phyloP scores from a whole-genome alignment of 805 yeast species.

The Brettanomyces custersianus region DNA sequence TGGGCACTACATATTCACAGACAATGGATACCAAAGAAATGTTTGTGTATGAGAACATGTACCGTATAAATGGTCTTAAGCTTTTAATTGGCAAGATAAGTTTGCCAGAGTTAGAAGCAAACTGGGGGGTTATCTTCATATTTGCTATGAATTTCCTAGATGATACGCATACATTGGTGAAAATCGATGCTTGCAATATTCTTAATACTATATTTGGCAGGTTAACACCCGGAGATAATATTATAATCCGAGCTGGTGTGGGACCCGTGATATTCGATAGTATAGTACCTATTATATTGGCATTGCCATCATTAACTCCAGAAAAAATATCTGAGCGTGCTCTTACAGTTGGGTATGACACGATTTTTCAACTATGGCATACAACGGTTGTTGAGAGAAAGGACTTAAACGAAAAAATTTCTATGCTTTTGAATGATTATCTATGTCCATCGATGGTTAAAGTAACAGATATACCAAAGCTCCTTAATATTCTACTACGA shows the following conservation, averaged over 20 bases:
- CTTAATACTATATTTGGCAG: constrained; percentile 7
- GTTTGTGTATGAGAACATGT: not conserved
- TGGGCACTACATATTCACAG: constrained; percentile 1
- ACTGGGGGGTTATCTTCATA: constrained; percentile 22
- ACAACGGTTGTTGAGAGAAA: constrained; percentile 2
- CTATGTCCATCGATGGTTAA: constrained; percentile 20
- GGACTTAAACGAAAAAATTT: constrained; percentile 8
- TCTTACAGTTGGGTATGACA: constrained; percentile 16
- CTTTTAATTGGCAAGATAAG: not conserved
- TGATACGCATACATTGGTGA: constrained; percentile 19
- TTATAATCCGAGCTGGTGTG: constrained; percentile 17
- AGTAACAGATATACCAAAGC: constrained; percentile 17
- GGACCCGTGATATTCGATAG: constrained; percentile 15
- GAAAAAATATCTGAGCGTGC: constrained; percentile 11
- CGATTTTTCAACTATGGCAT: constrained; percentile 10
- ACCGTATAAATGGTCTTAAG: constrained; percentile 1
- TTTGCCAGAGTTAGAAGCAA: constrained; percentile 7
- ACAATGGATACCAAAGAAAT: not conserved
- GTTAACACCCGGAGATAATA: constrained; percentile 8
- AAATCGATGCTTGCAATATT: constrained; percentile 13
- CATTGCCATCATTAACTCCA: constrained; percentile 24
- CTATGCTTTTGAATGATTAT: constrained; percentile 17
- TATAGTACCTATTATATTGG: constrained; percentile 19
- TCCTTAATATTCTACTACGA: constrained; percentile 11
- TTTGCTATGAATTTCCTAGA: constrained; percentile 20